Conservation (phyloP, 352 stramenopile genomes). For the Globisporangium emineosum region DNA sequence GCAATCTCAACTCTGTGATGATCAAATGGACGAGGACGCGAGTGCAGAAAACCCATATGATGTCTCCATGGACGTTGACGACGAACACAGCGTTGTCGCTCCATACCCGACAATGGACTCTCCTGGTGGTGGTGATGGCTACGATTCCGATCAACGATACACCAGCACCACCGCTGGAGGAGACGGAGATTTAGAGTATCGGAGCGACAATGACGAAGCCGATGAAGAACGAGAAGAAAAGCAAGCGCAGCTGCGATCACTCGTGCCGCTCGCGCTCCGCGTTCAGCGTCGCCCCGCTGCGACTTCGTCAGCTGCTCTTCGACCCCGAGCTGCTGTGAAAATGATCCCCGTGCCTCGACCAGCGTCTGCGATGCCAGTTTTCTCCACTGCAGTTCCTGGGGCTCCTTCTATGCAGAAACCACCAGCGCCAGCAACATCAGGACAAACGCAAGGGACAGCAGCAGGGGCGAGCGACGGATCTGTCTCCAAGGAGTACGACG, state of each 20-base stretch:
- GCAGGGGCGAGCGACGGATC: conserved; percentile 13
- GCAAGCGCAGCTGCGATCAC: conserved; percentile 43
- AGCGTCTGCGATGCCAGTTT: conserved; percentile 9
- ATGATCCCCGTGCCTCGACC: conserved; percentile 23
- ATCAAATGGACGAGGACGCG: background rate
- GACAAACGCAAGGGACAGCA: background rate
- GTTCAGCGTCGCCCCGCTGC: conserved; percentile 37
- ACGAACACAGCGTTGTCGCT: conserved; percentile 27
- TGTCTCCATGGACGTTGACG: conserved; percentile 14
- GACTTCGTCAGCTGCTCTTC: background rate
- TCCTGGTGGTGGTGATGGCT: conserved; percentile 11
- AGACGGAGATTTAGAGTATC: background rate
- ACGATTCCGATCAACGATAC: conserved; percentile 7
- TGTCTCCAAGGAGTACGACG: conserved; percentile 56
- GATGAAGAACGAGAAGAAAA: conserved; percentile 36
- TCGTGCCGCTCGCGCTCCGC: conserved; percentile 59
- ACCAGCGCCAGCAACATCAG: background rate
- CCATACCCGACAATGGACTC: conserved; percentile 27
- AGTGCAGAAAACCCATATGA: background rate
- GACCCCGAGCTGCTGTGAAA: conserved; percentile 12
- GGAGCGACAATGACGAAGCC: conserved; percentile 15
- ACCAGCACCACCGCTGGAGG: background rate
- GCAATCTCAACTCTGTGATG: background rate
- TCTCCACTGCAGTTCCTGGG: conserved; percentile 1
- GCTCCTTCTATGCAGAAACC: conserved; percentile 1